Conservation (phyloP, 345 rosid species). For the Boechera stricta region DNA sequence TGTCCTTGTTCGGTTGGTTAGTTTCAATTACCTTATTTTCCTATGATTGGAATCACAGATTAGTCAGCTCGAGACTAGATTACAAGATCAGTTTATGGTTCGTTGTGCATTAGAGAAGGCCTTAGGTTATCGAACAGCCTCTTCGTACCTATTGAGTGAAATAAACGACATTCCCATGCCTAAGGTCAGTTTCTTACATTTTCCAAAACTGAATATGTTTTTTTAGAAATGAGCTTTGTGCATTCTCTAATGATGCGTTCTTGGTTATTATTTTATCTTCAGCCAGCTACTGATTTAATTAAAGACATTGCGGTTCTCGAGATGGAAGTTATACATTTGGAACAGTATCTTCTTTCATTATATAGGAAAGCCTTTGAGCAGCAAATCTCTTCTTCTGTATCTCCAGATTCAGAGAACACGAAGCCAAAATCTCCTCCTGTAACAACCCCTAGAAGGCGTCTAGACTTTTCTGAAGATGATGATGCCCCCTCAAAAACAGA, state of each 20-base stretch:
- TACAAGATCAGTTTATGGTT: slow-evolving; percentile 78
- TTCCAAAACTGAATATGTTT: neutral
- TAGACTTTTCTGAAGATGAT: slow-evolving; percentile 52
- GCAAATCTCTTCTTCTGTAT: slow-evolving; percentile 50
- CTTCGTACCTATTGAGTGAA: slow-evolving; percentile 41
- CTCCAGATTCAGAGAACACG: slow-evolving; percentile 58
- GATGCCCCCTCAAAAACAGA: slow-evolving; percentile 46
- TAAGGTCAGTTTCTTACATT: slow-evolving; percentile 56
- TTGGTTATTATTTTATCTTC: slow-evolving; percentile 29
- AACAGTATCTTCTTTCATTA: slow-evolving; percentile 86
- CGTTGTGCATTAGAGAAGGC: slow-evolving; percentile 84
- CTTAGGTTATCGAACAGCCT: slow-evolving; percentile 64
- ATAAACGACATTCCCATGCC: slow-evolving; percentile 56
- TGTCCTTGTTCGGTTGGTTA: slow-evolving; percentile 13
- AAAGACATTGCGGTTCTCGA: slow-evolving; percentile 88
- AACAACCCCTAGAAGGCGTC: slow-evolving; percentile 52
- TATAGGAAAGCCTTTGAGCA: slow-evolving; percentile 91
- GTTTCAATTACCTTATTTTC: neutral
- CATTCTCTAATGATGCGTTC: neutral
- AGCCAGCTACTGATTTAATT: slow-evolving; percentile 85
- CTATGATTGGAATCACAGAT: slow-evolving; percentile 57
- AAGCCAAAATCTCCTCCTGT: slow-evolving; percentile 56
- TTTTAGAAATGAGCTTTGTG: slow-evolving; percentile 25
- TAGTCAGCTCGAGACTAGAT: slow-evolving; percentile 76
- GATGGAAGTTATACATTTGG: slow-evolving; percentile 88